Evolutionary conservation across 345 rosid species (phyloP), one percentile per base, ranked within the genome.

Genomic region (Geranium rotundifolium): DNA sequence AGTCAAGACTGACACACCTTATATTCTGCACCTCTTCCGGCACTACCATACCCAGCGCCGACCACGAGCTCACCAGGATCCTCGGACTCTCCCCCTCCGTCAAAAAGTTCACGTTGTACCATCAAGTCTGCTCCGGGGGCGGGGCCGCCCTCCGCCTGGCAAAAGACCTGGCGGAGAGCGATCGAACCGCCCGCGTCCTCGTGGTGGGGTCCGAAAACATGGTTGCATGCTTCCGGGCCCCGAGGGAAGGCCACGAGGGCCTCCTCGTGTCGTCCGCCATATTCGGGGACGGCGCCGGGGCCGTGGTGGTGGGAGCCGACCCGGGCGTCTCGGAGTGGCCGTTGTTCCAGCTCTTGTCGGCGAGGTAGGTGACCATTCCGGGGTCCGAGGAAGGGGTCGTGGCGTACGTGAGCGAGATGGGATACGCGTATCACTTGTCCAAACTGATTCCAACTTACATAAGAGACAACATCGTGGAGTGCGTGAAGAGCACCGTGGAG

Each of bases 31-130:
- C 88, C 19, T 71, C 80, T 0, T 77, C 82, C 15, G 86, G 84
- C 0, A 78, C 77, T 0, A 85, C 79, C 76, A 81, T 83, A 83
- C 85, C 85, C 2, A 85, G 88, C 1, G 83, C 79, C 19, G 88
- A 83, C 64, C 81, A 79, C 72, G 82, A 79, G 62, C 85, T 83
- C 68, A 73, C 83, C 55, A 83, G 81, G 69, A 80, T 83, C 56
- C 30, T 83, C 19, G 85, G 88, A 20, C 78, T 83, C 12, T 78
- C 81, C 37, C 78, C 87, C 0, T 72, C 79, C 0, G 79, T 82
- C 18, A 80, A 82, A 62, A 80, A 82, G 5, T 69, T 67, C 71
- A 82, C 80, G 87, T 75, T 82, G 82, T 80, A 80, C 62, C 87
- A 80, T 55, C 84, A 80, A 57, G 84, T 82, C 1, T 82, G 86